Base-by-base conservation (phyloP, 2,329 filamentous ascomycete species). In the Cladosporium sp. region DNA sequence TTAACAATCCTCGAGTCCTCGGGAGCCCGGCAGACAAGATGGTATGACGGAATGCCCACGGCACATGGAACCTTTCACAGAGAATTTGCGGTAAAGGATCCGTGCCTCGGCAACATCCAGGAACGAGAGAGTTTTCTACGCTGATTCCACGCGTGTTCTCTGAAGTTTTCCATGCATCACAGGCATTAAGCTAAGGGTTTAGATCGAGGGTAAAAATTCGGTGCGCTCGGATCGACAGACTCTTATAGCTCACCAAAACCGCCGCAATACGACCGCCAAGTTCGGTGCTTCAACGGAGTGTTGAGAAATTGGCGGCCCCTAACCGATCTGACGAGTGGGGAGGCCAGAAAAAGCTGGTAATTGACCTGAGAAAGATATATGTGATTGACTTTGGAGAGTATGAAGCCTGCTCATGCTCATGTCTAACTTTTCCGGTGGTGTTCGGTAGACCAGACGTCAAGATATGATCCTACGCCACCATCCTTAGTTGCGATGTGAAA, bases 231-330 rank as follows among this genome's bases (percentile, higher is more conserved):
- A 47, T 47, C 36, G 9, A 19, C 37, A 30, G 32, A n/a, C 32
- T 40, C 11, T 11, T 18, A 9, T 24, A 13, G 44, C 36, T 47
- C 34, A 47, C n/a, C n/a, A 39, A 34, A 40, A 47, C 24, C 34
- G 34, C 44, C 44, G 44, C 36, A 19, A 47, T 47, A 47, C 44
- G 20, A 22, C 44, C 44, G 44, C 44, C 44, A 39, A 47, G 37
- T 39, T 47, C 44, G 44, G 44, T 47, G 36, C 44, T 47, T 40
- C 24, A 39, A 40, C 44, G 44, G 44, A 40, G 44, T 47, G 44
- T 47, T 47, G 44, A 20, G 44, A 47, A 40, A 47, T 40, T 37
- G 36, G 22, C 36, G 15, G n/a, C 24, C 36, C 13, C 20, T n/a
- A n/a, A n/a, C n/a, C n/a, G n/a, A n/a, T n/a, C n/a, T n/a, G n/a